Evolutionary conservation across 169 alveolate genomes (phyloP).

Genomic region (Theileria parva): DNA sequence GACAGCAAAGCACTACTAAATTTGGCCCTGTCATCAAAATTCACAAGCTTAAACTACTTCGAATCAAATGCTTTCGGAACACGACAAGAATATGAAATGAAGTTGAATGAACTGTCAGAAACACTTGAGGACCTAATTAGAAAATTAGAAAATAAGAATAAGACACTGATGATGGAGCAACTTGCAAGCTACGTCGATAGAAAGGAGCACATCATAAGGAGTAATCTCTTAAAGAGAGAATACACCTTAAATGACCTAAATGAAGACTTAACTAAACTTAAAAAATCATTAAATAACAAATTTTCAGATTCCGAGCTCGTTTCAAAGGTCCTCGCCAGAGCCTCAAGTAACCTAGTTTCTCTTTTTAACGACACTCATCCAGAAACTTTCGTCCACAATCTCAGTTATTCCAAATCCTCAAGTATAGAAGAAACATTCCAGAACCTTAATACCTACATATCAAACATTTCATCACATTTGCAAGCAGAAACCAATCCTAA

Average conservation of each 20-base stretch:
- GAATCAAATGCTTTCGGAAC: slow-evolving; percentile 33
- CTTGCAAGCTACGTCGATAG: slow-evolving; percentile 35
- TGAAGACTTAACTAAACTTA: slow-evolving; percentile 31
- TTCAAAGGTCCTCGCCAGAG: slow-evolving; percentile 44
- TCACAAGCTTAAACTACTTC: slow-evolving; percentile 32
- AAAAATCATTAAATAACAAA: slow-evolving; percentile 29
- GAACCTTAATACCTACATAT: neutral
- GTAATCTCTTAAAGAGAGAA: slow-evolving; percentile 7
- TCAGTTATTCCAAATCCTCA: neutral
- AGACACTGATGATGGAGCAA: slow-evolving; percentile 21
- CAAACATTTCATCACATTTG: neutral
- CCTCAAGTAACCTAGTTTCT: slow-evolving; percentile 34
- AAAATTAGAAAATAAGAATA: slow-evolving; percentile 42
- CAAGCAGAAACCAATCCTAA: neutral
- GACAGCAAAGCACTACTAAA: slow-evolving; percentile 34
- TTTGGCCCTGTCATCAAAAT: slow-evolving; percentile 34
- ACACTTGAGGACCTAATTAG: slow-evolving; percentile 43
- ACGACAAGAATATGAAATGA: slow-evolving; percentile 19
- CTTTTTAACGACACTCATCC: slow-evolving; percentile 51
- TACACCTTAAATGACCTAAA: slow-evolving; percentile 43
- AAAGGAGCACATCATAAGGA: slow-evolving; percentile 20
- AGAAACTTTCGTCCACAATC: slow-evolving; percentile 4
- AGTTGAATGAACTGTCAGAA: slow-evolving; percentile 10
- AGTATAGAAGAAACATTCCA: neutral
- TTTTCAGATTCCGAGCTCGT: slow-evolving; percentile 50